These are phyloP conservation scores for Penicillium concentricum DNA, from an alignment of 2,329 filamentous ascomycete genomes.

Conservation along the genomic window DNA sequence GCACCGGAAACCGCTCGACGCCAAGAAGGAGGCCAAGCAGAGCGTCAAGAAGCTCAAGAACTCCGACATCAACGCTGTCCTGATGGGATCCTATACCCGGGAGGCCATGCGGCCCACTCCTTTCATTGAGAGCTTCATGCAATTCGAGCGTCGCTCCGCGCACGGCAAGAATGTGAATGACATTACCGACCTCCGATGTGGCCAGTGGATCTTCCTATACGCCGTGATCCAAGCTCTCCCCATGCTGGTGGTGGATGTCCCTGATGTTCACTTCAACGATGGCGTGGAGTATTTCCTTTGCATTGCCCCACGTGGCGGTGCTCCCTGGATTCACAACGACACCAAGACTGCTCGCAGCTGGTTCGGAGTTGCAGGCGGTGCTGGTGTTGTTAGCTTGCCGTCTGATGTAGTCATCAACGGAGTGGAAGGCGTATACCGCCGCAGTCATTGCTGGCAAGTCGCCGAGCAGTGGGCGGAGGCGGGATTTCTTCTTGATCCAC, in stretches of 20 bases:
- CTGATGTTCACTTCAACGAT: conserved; percentile 44
- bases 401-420: conserved; percentile 65
- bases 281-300: conserved; percentile 53
- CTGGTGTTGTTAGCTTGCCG: conserved; percentile 61
- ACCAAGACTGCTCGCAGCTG: conserved; percentile 45
- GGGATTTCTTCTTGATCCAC: conserved; percentile 33
- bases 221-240: conserved; percentile 51
- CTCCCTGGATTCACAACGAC: conserved; percentile 50
- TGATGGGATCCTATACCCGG: conserved; percentile 79
- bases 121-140: conserved; percentile 50
- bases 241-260: conserved; percentile 51
- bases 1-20: conserved; percentile 62
- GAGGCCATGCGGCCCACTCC: conserved; percentile 58
- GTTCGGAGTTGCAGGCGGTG: conserved; percentile 61
- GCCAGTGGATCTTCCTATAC: conserved; percentile 54
- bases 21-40: conserved; percentile 73
- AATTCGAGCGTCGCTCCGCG: conserved; percentile 47
- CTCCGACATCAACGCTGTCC: conserved; percentile 71
- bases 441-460: conserved; percentile 67
- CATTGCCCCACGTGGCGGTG: conserved; percentile 48
- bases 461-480: conserved; percentile 61
- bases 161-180: conserved; percentile 47
- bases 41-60: conserved; percentile 71
- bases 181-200: conserved; percentile 47
- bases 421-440: conserved; percentile 65